Evolutionary conservation across 306 rosid species (phyloP).

Genomic region (Hippophae tibetana): DNA sequence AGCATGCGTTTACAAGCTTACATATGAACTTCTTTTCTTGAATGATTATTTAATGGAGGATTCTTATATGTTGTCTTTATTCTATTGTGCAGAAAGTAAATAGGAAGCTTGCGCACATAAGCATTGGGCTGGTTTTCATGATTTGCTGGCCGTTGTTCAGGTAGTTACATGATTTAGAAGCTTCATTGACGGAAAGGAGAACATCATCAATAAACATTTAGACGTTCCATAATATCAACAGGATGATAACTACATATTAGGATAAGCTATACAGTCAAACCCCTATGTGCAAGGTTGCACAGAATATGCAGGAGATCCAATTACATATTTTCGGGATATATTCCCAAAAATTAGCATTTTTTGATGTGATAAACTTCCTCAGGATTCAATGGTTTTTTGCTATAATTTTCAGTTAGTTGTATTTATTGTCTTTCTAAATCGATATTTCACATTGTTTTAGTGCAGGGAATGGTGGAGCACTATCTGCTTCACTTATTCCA

Average conservation of each 20-base stretch:
- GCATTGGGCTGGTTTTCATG: conserved; percentile 77
- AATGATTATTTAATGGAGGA: conserved; percentile 1
- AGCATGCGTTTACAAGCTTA: background rate
- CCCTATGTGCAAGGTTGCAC: no score
- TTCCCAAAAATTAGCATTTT: background rate
- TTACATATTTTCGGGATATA: no score
- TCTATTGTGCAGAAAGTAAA: conserved; percentile 57
- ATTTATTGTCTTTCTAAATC: background rate
- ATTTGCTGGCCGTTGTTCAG: conserved; percentile 95
- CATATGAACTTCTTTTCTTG: conserved; percentile 3
- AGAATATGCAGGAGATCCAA: no score
- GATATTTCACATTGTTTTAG: conserved; percentile 26
- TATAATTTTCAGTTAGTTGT: background rate
- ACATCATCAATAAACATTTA: no score
- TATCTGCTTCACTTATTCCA: conserved; percentile 57
- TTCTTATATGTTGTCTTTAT: conserved; percentile 15
- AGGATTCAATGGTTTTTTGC: conserved; percentile 7
- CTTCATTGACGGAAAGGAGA: background rate
- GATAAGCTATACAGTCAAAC: no score
- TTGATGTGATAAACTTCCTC: conserved; percentile 4
- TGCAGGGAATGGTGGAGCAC: conserved; percentile 33
- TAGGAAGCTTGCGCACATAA: conserved; percentile 86
- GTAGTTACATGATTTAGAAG: conserved; percentile 29
- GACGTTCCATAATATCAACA: no score
- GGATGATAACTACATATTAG: no score